These are phyloP conservation scores for Hanseniaspora guilliermondii DNA, from an alignment of 805 yeast genomes.

Conservation along the genomic window DNA sequence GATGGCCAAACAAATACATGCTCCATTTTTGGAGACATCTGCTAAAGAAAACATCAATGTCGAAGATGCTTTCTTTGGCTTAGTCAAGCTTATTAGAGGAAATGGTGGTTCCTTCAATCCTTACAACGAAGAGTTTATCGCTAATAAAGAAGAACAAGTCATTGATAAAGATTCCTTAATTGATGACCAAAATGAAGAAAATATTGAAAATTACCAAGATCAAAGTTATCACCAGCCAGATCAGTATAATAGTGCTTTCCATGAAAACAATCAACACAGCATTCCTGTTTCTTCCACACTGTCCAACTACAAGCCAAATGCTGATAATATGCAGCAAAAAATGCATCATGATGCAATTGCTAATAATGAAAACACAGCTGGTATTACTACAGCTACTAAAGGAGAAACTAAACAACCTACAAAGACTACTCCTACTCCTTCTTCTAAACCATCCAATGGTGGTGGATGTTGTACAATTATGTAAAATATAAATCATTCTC, in stretches of 20 bases:
- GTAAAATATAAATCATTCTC: not conserved
- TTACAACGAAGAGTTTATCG: slow-evolving; percentile 16
- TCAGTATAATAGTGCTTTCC: not conserved
- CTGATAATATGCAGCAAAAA: not conserved
- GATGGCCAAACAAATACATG: slow-evolving; percentile 51
- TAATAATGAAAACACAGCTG: slow-evolving; percentile 13
- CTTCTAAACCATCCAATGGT: not conserved
- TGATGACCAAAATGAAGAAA: not conserved
- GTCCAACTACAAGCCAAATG: not conserved
- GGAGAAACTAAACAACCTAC: not conserved
- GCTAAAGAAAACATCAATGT: slow-evolving; percentile 88
- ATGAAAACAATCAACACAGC: not conserved
- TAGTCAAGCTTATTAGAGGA: slow-evolving; percentile 46
- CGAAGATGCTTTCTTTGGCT: slow-evolving; percentile 64
- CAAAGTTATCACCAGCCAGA: not conserved
- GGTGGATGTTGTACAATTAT: slow-evolving; percentile 17
- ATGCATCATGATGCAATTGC: not conserved
- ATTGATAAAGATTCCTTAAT: not conserved
- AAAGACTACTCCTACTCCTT: not conserved
- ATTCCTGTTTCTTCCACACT: not conserved
- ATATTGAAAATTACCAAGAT: not conserved
- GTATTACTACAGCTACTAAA: slow-evolving; percentile 3
- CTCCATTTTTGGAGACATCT: slow-evolving; percentile 79
- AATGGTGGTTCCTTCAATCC: slow-evolving; percentile 26
- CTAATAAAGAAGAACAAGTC: slow-evolving; percentile 9